Evolutionary conservation across 176 grass and related monocot genomes (phyloP).

Genomic region (Cymbopogon citratus): DNA sequence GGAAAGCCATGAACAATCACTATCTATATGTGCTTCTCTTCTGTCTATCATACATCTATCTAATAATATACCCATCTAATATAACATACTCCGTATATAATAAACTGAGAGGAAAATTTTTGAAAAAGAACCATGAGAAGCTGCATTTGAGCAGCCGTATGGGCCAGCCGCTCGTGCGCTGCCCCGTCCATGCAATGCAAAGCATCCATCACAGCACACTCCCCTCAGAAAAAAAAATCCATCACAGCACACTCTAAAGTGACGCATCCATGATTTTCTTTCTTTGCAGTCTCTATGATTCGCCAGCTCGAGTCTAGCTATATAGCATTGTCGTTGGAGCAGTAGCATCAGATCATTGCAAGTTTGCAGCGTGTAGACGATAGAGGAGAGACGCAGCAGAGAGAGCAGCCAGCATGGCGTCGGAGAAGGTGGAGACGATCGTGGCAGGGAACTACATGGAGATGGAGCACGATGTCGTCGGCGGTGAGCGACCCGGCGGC

Average conservation of each 20-base stretch:
- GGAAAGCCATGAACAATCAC: background rate
- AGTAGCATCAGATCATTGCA: background rate
- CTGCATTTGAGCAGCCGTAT: constrained; percentile 13
- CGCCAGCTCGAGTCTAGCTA: constrained; percentile 16
- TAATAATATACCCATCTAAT: background rate
- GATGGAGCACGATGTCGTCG: constrained; percentile 57
- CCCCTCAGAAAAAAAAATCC: no score
- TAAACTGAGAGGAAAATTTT: background rate
- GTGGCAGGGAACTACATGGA: constrained; percentile 91
- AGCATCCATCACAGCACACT: background rate
- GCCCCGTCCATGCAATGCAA: constrained; percentile 51
- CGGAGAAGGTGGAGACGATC: constrained; percentile 96
- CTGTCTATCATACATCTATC: background rate
- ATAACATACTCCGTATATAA: background rate
- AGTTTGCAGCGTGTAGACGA: no score
- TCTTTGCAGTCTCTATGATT: background rate
- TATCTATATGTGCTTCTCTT: background rate
- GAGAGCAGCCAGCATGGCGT: constrained; percentile 39
- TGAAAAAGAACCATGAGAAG: constrained; percentile 7
- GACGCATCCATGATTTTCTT: background rate
- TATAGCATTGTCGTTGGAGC: background rate
- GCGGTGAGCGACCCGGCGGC: accelerated
- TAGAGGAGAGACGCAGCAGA: background rate
- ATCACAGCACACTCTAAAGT: constrained; percentile 10
- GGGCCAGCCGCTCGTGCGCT: constrained; percentile 67